phyloP scores from a whole-genome alignment of 805 yeast species.

The Ascoidea tarda region DNA sequence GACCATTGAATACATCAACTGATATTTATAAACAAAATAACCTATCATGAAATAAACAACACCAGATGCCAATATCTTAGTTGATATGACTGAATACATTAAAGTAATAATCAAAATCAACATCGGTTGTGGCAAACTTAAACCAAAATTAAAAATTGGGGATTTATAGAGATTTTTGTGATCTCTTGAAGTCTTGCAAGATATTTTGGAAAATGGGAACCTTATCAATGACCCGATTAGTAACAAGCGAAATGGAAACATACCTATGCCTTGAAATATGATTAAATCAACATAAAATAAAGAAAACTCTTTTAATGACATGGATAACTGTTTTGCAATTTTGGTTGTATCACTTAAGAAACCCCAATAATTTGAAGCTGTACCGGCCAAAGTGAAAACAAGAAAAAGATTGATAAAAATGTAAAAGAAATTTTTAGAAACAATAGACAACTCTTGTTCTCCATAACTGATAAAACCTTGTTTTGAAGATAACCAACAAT shows the following conservation, averaged over 20 bases:
- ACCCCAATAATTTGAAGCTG: conserved; percentile 72
- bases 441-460: conserved; percentile 82
- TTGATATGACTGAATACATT: conserved; percentile 79
- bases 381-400: conserved; percentile 89
- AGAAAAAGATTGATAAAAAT: conserved; percentile 87
- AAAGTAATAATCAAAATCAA: conserved; percentile 73
- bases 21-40: conserved; percentile 82
- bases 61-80: conserved; percentile 77
- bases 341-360: conserved; percentile 79
- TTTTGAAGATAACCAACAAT: conserved; percentile 64
- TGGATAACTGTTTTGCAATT: conserved; percentile 77
- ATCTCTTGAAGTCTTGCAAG: conserved; percentile 75
- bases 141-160: conserved; percentile 83
- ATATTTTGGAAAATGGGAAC: conserved; percentile 51
- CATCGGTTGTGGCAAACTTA: conserved; percentile 85
- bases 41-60: conserved; percentile 74
- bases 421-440: conserved; percentile 87
- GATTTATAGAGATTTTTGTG: conserved; percentile 66
- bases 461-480: conserved; percentile 90
- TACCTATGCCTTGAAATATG: conserved; percentile 71
- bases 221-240: conserved; percentile 65
- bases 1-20: conserved; percentile 75
- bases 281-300: conserved; percentile 83
- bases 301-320: conserved; percentile 65
- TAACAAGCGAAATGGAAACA: conserved; percentile 79